Percentiles rank a stretch among this genome's conserved stretches.
phyloP scores from a whole-genome alignment of 805 yeast species.

The Candida nonsorbophila region DNA sequence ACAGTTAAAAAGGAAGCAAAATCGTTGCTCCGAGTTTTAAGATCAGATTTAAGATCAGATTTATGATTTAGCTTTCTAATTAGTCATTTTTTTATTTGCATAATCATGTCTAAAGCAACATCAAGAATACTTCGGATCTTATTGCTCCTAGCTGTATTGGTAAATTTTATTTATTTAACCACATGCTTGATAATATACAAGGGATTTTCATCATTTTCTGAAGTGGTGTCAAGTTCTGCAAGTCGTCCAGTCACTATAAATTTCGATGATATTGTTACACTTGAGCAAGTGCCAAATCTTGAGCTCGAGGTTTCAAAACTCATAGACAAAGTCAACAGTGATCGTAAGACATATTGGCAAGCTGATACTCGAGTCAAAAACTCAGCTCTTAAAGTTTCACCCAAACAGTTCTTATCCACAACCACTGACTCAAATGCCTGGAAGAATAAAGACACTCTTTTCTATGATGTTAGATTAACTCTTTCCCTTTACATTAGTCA shows the following conservation, averaged over 20 bases:
- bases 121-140: too few relatives aligned
- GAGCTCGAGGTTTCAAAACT: constrained; percentile 7
- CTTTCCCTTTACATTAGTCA: constrained; percentile 36
- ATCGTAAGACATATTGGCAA: constrained; percentile 17
- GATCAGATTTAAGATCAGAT: too few relatives aligned
- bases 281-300: constrained; percentile 8
- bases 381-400: constrained; percentile 10
- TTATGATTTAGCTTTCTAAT: too few relatives aligned
- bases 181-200: constrained; percentile 6
- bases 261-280: neutral
- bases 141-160: constrained; percentile 3
- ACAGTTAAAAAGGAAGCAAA: too few relatives aligned
- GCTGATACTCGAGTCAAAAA: constrained; percentile 15
- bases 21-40: too few relatives aligned
- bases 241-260: constrained; percentile 1
- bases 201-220: constrained; percentile 4
- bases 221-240: constrained; percentile 1
- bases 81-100: too few relatives aligned
- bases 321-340: constrained; percentile 12
- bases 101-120: too few relatives aligned
- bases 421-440: constrained; percentile 11
- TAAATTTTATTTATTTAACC: constrained; percentile 10
- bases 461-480: constrained; percentile 51
- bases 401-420: constrained; percentile 10
- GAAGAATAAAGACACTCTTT: constrained; percentile 16